Evolutionary conservation across 2,329 filamentous ascomycete genomes (phyloP).

Genomic region (Paecilomyces sp.): DNA sequence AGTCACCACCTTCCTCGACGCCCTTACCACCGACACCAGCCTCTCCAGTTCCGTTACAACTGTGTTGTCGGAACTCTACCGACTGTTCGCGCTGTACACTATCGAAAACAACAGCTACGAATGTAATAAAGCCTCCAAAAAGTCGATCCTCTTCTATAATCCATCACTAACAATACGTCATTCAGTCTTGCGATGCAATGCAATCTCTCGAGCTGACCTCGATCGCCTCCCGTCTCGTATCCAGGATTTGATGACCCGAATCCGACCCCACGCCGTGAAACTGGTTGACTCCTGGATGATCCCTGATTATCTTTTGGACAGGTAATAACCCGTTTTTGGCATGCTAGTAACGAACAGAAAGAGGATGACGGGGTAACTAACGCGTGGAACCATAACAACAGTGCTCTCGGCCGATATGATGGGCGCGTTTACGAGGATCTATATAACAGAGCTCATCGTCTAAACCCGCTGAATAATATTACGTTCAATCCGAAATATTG

Average conservation of each 20-base stretch:
- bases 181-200: slow-evolving; percentile 36
- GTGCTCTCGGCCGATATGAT: slow-evolving; percentile 45
- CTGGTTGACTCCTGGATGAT: slow-evolving; percentile 48
- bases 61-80: slow-evolving; percentile 38
- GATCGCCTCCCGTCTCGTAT: slow-evolving; percentile 34
- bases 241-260: slow-evolving; percentile 40
- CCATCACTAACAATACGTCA: not conserved
- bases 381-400: slow-evolving; percentile 12
- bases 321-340: slow-evolving; percentile 9
- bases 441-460: slow-evolving; percentile 43
- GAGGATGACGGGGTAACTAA: not conserved
- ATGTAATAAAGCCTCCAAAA: slow-evolving; percentile 11
- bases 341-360: not conserved
- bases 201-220: slow-evolving; percentile 35
- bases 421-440: slow-evolving; percentile 49
- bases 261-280: slow-evolving; percentile 46
- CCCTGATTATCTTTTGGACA: slow-evolving; percentile 46
- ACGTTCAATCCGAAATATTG: slow-evolving; percentile 41
- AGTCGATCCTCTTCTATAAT: not conserved
- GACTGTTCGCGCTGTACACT: slow-evolving; percentile 42
- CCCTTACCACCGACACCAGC: slow-evolving; percentile 20
- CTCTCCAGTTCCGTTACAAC: slow-evolving; percentile 17
- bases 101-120: slow-evolving; percentile 35
- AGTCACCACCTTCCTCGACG: slow-evolving; percentile 39
- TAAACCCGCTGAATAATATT: slow-evolving; percentile 45